Conservation (phyloP, 441 rosid genomes). For the Raphanus hybrid region DNA sequence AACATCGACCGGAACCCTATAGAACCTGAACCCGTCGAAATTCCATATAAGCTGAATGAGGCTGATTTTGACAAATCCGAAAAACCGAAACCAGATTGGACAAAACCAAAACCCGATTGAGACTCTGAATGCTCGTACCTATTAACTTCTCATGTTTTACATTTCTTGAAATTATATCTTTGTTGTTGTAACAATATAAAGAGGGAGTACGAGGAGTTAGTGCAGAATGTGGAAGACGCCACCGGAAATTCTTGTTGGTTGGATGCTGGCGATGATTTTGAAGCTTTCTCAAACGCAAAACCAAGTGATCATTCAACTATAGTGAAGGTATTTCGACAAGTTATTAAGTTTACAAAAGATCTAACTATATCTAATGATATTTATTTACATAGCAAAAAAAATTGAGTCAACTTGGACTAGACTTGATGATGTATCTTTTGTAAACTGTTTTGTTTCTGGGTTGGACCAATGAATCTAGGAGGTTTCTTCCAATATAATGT, state of each 20-base stretch:
- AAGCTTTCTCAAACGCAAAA: constrained; percentile 50
- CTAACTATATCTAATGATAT: background rate
- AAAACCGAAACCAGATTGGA: too few species aligned
- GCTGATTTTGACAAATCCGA: too few species aligned
- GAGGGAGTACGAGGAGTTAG: constrained; percentile 61
- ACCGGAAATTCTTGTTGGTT: constrained; percentile 19
- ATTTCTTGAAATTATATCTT: constrained; percentile 1
- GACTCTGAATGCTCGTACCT: too few species aligned
- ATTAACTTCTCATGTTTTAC: background rate
- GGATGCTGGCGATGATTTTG: constrained; percentile 44
- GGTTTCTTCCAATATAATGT: background rate
- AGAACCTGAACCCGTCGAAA: too few species aligned
- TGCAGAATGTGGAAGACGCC: constrained; percentile 51
- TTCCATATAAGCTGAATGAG: too few species aligned
- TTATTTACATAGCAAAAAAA: background rate
- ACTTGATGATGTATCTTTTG: background rate
- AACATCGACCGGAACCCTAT: too few species aligned
- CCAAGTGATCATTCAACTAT: constrained; percentile 60
- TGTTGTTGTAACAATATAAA: constrained; percentile 19
- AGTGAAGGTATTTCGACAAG: constrained; percentile 52
- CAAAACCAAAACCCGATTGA: too few species aligned
- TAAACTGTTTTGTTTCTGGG: background rate
- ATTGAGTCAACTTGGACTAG: background rate
- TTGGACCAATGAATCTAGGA: background rate
- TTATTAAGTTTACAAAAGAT: background rate